Evolutionary conservation across 1,139 yeast species (phyloP), one percentile per base, ranked within the genome.

Genomic region (Saccharomycopsis crataegensis): DNA sequence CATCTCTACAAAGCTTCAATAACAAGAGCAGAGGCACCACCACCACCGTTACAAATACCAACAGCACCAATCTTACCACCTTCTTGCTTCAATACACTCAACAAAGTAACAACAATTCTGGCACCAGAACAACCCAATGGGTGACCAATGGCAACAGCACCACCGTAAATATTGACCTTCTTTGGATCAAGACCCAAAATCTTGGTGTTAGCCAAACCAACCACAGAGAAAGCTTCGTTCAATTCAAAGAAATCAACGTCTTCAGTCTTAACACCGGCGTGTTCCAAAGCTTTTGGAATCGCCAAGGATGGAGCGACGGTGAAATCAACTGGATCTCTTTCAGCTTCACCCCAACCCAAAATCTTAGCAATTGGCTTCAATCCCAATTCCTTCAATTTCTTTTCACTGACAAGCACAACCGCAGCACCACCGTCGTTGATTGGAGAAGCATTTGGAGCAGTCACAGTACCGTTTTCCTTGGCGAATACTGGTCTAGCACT

Each of bases 91-190:
- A 93, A 79, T 12, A 90, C 84, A 55, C 86, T 79, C 59, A 83
- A 69, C 70, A 93, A 78, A 48, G 98, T 93, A 62, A 87, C 89
- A 57, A 91, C 79, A 65, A 93, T 80, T 76, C 99, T 85, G 46
- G 98, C 97, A 70, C 99, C 99, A 22, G 96, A 86, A 74, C 96
- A 88, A 58, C 98, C 99, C 65, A 93, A 79, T 65, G 99, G 98
- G 70, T 93, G 98, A 51, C 98, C 98, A 62, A 93, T 70, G 50
- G 97, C 98, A 59, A 93, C 98, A 45, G 98, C 98, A 70, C 98
- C 99, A 71, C 99, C 99, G 70, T 91, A 91, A 55, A 84, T 95
- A 67, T 93, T 93, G 60, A 91, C 81, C 74, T 88, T 90, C 52
- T 78, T 78, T 38, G 74, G 72, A 57, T 82, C 79, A 57, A 93